Conservation (phyloP, 805 yeast species). For the Spathaspora girioi region DNA sequence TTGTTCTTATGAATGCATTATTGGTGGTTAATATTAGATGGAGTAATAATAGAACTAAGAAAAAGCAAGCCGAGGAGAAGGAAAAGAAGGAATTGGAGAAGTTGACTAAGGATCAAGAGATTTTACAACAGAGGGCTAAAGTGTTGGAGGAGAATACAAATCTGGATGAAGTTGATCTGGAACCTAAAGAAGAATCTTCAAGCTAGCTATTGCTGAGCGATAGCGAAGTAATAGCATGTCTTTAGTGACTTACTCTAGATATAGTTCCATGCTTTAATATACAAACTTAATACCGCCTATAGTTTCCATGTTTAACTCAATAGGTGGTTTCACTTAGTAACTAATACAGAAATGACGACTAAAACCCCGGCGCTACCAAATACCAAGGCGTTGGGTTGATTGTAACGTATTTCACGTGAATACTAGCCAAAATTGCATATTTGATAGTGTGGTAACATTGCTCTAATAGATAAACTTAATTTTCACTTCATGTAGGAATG, state of each 20-base stretch:
- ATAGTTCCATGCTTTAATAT: no score
- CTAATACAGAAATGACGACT: constrained; percentile 7
- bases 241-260: no score
- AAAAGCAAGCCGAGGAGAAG: constrained; percentile 4
- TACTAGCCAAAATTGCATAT: no score
- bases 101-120: not conserved
- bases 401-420: no score
- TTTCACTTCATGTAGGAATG: no score
- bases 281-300: no score
- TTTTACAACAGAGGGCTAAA: not conserved
- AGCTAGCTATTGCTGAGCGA: not conserved
- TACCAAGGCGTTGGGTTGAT: no score
- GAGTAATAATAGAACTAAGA: constrained; percentile 8
- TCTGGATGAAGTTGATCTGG: not conserved
- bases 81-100: constrained; percentile 6
- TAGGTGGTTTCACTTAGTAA: constrained; percentile 1
- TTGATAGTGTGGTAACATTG: no score
- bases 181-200: not conserved
- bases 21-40: constrained; percentile 8
- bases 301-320: no score
- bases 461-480: no score
- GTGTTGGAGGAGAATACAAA: not conserved
- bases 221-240: no score
- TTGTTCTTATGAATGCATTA: constrained; percentile 16
- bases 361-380: no score